A percentile compares a stretch with the other conserved stretches of the same genome.
These are phyloP conservation scores for Lycium barbarum DNA, from an alignment of 257 asterid genomes.

Conservation along the genomic window DNA sequence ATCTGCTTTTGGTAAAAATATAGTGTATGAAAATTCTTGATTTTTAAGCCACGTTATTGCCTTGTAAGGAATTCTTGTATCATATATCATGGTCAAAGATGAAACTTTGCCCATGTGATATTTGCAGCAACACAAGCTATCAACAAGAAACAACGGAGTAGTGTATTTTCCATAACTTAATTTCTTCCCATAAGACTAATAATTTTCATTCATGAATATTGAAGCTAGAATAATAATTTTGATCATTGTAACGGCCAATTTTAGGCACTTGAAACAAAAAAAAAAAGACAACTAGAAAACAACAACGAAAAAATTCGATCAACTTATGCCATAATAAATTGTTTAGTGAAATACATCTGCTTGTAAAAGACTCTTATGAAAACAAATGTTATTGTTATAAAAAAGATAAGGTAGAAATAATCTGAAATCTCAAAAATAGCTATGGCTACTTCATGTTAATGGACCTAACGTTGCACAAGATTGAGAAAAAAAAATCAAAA, in stretches of 20 bases:
- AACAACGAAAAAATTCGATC: too few species aligned
- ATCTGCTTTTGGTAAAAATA: neutral
- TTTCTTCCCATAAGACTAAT: neutral
- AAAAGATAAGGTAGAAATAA: too few species aligned
- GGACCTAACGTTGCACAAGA: too few species aligned
- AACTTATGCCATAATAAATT: too few species aligned
- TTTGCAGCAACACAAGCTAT: neutral
- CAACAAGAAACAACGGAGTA: neutral
- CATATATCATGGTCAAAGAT: conserved; percentile 2
- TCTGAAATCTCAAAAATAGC: too few species aligned
- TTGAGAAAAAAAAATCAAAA: too few species aligned
- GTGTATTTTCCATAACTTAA: neutral
- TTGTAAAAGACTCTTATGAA: too few species aligned
- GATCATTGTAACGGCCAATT: neutral
- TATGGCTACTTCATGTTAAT: too few species aligned
- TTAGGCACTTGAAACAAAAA: neutral
- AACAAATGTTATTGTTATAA: too few species aligned
- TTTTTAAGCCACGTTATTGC: conserved; percentile 15
- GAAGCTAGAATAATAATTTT: neutral
- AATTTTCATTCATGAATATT: neutral
- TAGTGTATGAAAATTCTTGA: neutral
- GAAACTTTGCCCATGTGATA: neutral
- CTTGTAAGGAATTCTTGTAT: neutral
- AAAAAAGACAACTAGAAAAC: neutral
- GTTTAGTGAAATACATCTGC: too few species aligned